Evolutionary conservation across 305 asterid species (phyloP).

Genomic region (Fraxinus sp.): DNA sequence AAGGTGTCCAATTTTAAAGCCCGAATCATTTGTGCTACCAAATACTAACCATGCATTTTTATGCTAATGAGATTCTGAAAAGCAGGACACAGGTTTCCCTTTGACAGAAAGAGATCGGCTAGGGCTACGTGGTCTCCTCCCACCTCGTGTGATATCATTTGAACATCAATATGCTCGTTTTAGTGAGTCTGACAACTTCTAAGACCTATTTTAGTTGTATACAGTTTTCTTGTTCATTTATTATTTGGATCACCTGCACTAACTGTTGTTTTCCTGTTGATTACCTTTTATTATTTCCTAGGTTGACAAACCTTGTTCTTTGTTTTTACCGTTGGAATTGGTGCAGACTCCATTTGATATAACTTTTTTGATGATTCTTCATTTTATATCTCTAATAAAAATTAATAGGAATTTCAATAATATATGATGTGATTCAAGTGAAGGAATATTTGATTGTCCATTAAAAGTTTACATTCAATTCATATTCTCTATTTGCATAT

Average conservation of each 20-base stretch:
- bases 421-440: conserved; percentile 6
- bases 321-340: neutral
- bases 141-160: conserved; percentile 96
- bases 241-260: neutral
- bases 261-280: conserved; percentile 1
- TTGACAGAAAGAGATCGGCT: conserved; percentile 92
- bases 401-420: neutral
- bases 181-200: conserved; percentile 59
- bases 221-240: neutral
- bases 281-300: conserved; percentile 2
- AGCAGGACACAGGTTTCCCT: conserved; percentile 97
- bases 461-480: neutral
- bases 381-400: conserved; percentile 1
- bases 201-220: conserved; percentile 10
- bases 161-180: conserved; percentile 95
- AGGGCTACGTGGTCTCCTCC: conserved; percentile 97
- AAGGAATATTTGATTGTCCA: neutral
- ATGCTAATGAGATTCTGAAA: conserved; percentile 30
- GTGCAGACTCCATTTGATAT: neutral
- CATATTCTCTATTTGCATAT: neutral
- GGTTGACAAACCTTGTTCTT: neutral
- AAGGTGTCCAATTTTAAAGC: neutral
- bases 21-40: neutral
- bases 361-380: neutral
- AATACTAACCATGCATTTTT: neutral